Base-by-base conservation (phyloP, 2,329 filamentous ascomycete genomes). In the Stagonosporopsis chrysanthemi region DNA sequence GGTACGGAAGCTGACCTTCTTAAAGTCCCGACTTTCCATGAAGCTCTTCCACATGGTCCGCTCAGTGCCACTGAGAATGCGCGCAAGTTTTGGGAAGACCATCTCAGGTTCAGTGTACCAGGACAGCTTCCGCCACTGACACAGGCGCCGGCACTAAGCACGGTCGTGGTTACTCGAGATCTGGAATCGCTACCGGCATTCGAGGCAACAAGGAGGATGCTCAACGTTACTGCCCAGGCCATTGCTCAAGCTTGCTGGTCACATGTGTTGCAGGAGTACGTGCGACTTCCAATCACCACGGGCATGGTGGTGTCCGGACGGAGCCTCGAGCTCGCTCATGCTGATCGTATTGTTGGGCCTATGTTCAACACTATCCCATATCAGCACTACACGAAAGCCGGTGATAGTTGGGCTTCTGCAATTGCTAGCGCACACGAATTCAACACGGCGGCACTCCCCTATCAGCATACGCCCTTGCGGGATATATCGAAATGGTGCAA, bases 321-420 rank as follows among this genome's bases (percentile, higher is more conserved):
- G 57, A 85, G 87, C 0, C 84, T 96, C 4, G 85, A 90, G 40
- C 77, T 92, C 12, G 82, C 88, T 7, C 81, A 81, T 2, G 83
- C 88, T 2, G 89, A 92, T 43, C 71, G 81, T 22, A 85, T 90
- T 0, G 84, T 95, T 39, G 94, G 93, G 0, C 93, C 94, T 0
- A 78, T 97, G 19, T 96, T 97, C 82, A 97, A 97, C 71, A 97
- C 92, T 0, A 79, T 97, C 1, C 92, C 93, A 0, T 92, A 90
- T 70, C 82, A 85, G 52, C 76, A 87, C 31, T 70, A 78, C 6
- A 63, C 83, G 14, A 59, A 76, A 6, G 61, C 73, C 0, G 68
- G 75, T 0, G 78, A 82, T 4, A 86, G 81, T 0, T 92, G 89
- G 86, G 71, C 77, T 0, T 81, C 84, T 0, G 74, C 92, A 1